phyloP scores from a whole-genome alignment of 345 rosid species.

The Carallia brachiata region DNA sequence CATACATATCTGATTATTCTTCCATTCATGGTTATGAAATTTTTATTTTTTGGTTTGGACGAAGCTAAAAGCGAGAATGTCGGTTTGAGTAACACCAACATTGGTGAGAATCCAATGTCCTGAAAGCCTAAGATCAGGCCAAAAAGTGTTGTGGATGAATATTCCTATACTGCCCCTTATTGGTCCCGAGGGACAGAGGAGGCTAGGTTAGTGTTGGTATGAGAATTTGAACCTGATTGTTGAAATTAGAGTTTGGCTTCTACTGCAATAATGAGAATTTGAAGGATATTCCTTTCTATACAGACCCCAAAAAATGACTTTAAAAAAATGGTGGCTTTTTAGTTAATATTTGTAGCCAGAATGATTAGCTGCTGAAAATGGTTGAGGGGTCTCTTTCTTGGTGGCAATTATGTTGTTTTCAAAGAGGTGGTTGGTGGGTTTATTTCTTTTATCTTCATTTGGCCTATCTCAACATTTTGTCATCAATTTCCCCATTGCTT shows the following conservation, averaged over 20 bases:
- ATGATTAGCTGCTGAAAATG: slow-evolving; percentile 16
- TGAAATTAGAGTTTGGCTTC: too few relatives aligned
- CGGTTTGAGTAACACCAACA: slow-evolving; percentile 14
- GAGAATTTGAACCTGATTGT: too few relatives aligned
- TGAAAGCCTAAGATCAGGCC: not conserved
- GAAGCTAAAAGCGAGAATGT: slow-evolving; percentile 13
- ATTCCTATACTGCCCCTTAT: too few relatives aligned
- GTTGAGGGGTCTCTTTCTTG: slow-evolving; percentile 62
- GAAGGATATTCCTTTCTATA: too few relatives aligned
- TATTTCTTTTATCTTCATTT: slow-evolving; percentile 18
- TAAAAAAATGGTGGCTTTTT: not conserved
- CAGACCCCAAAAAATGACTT: too few relatives aligned
- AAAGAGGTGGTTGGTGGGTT: slow-evolving; percentile 47
- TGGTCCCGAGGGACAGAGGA: too few relatives aligned
- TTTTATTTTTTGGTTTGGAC: not conserved
- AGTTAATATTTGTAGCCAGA: not conserved
- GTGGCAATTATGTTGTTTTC: slow-evolving; percentile 61
- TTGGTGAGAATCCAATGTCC: slow-evolving; percentile 12
- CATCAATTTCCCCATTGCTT: slow-evolving; percentile 19
- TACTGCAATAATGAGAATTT: too few relatives aligned
- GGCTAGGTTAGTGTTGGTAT: too few relatives aligned
- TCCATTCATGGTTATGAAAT: too few relatives aligned
- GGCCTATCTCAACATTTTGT: not conserved
- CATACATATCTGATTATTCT: too few relatives aligned
- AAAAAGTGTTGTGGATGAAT: too few relatives aligned